phyloP scores from a whole-genome alignment of 1,139 yeast species.

The Yamadazyma trypodendri region DNA sequence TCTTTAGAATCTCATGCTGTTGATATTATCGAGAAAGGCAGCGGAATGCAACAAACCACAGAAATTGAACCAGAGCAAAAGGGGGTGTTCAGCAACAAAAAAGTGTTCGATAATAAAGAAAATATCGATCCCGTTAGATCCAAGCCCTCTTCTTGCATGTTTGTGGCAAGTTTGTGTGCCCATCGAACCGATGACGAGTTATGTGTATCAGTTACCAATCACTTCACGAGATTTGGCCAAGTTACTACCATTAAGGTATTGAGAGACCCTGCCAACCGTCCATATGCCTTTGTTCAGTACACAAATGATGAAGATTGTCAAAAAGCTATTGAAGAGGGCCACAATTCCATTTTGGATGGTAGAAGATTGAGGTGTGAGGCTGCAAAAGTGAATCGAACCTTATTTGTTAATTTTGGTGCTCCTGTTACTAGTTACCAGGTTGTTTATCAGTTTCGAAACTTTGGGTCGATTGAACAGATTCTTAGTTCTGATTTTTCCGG shows the following conservation, averaged over 20 bases:
- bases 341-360: slow-evolving; percentile 67
- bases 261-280: slow-evolving; percentile 78
- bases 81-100: too few relatives aligned
- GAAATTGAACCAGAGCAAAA: neutral
- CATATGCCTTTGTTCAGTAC: slow-evolving; percentile 93
- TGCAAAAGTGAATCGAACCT: slow-evolving; percentile 86
- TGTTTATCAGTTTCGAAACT: slow-evolving; percentile 40
- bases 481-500: slow-evolving; percentile 49
- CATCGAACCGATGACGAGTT: slow-evolving; percentile 66
- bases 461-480: slow-evolving; percentile 75
- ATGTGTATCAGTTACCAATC: slow-evolving; percentile 63
- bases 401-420: slow-evolving; percentile 48
- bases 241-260: slow-evolving; percentile 78
- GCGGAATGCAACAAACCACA: too few relatives aligned
- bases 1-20: too few relatives aligned
- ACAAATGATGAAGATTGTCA: slow-evolving; percentile 68
- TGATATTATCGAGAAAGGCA: too few relatives aligned
- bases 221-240: slow-evolving; percentile 67
- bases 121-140: slow-evolving; percentile 15
- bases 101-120: neutral
- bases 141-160: slow-evolving; percentile 82
- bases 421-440: slow-evolving; percentile 30
- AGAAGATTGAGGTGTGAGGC: slow-evolving; percentile 82
- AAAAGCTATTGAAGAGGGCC: slow-evolving; percentile 66
- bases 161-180: slow-evolving; percentile 79